Conservation (phyloP, 73 alveolate genomes). For the Uronychia setigera region DNA sequence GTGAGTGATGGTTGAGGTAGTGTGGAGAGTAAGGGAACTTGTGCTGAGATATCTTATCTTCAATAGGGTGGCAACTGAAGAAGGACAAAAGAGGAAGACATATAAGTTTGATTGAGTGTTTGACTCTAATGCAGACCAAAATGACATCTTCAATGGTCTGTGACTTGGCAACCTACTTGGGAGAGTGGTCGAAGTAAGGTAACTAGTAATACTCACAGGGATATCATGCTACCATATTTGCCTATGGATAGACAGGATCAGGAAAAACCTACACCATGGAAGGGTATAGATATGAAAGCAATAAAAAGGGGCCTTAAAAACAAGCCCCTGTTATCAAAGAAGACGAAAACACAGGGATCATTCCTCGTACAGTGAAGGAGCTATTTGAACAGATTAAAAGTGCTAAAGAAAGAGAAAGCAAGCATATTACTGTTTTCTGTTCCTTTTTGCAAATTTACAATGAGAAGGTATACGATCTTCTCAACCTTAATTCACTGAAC, state of each 20-base stretch:
- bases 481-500: constrained; percentile 20
- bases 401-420: not conserved
- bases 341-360: not conserved
- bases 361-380: not conserved
- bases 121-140: not conserved
- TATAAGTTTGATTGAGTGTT: constrained; percentile 46
- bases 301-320: not conserved
- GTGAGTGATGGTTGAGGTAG: too few relatives aligned
- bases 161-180: constrained; percentile 30
- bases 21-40: too few relatives aligned
- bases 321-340: not conserved
- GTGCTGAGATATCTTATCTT: too few relatives aligned
- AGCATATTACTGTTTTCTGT: constrained; percentile 8
- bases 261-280: constrained; percentile 38
- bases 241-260: constrained; percentile 66
- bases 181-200: constrained; percentile 31
- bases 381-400: not conserved
- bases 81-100: too few relatives aligned
- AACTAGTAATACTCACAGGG: constrained; percentile 4
- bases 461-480: constrained; percentile 83
- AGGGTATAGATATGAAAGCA: not conserved
- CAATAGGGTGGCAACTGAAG: too few relatives aligned
- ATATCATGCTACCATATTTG: constrained; percentile 49
- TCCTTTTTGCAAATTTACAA: constrained; percentile 72
- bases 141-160: constrained; percentile 25